phyloP scores from a whole-genome alignment of 2,329 filamentous ascomycete species.

The Xylaria hypoxylon region DNA sequence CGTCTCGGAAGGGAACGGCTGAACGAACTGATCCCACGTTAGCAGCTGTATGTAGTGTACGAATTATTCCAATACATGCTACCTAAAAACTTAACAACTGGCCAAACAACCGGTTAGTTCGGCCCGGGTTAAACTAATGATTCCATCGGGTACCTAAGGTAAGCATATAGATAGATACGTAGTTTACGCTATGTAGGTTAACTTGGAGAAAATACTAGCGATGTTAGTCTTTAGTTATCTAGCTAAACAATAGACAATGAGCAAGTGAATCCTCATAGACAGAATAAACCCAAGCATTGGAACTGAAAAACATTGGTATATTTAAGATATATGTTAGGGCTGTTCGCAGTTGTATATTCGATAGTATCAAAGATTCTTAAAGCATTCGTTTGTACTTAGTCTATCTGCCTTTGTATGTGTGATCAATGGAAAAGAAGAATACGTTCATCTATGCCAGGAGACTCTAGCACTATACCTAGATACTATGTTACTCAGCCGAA shows the following conservation, averaged over 20 bases:
- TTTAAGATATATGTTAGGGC: no score
- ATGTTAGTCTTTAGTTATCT: no score
- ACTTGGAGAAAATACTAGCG: no score
- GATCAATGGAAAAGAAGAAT: no score
- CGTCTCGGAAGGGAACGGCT: constrained; percentile 29
- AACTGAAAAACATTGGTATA: no score
- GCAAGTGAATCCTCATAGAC: no score
- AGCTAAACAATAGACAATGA: no score
- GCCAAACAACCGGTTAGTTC: not conserved
- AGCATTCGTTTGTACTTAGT: no score
- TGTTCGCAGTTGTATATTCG: no score
- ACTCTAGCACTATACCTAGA: not conserved
- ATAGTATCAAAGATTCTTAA: no score
- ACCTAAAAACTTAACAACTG: not conserved
- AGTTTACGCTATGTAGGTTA: not conserved
- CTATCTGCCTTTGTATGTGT: not conserved
- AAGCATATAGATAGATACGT: not conserved
- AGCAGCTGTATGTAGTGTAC: not conserved
- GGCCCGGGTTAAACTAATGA: not conserved
- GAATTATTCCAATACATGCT: not conserved
- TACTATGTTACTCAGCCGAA: not conserved
- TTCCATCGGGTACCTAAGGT: not conserved
- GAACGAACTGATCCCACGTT: constrained; percentile 4
- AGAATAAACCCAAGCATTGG: no score
- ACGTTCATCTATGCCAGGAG: not conserved